These are phyloP conservation scores for Suillus fuscotomentosus DNA, from an alignment of 768 basidiomycete species.

Conservation along the genomic window DNA sequence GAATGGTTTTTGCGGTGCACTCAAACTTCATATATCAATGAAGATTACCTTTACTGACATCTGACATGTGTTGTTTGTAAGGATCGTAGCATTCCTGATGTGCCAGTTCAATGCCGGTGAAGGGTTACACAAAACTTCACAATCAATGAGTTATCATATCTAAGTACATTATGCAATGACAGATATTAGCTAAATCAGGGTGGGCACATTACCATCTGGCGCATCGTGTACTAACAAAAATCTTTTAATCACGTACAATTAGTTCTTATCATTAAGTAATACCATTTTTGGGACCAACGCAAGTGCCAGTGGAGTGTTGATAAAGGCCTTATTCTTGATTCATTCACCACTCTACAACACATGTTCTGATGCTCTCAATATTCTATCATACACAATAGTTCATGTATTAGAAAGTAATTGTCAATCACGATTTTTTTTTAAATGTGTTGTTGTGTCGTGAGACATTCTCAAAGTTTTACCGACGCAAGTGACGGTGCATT, in stretches of 20 bases:
- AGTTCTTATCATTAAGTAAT: not conserved
- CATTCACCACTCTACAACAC: not conserved
- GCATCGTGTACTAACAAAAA: too few relatives aligned
- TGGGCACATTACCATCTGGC: too few relatives aligned
- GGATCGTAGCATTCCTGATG: too few relatives aligned
- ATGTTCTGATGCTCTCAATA: not conserved
- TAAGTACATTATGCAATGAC: too few relatives aligned
- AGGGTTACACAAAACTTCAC: too few relatives aligned
- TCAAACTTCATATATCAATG: too few relatives aligned
- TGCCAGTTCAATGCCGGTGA: too few relatives aligned
- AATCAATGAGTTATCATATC: too few relatives aligned
- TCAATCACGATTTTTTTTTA: not conserved
- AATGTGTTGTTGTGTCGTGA: not conserved
- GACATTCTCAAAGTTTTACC: not conserved
- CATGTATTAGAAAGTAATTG: not conserved
- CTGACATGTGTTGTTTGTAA: too few relatives aligned
- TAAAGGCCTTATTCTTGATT: not conserved
- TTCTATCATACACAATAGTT: not conserved
- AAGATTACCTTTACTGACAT: too few relatives aligned
- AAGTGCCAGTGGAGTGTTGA: not conserved
- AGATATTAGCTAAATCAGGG: too few relatives aligned
- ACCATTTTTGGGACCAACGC: not conserved
- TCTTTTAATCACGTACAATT: not conserved
- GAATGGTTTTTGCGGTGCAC: too few relatives aligned
- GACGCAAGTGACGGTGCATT: not conserved